Conservation (phyloP, 805 yeast genomes). For the Yamadazyma ubonensis region DNA sequence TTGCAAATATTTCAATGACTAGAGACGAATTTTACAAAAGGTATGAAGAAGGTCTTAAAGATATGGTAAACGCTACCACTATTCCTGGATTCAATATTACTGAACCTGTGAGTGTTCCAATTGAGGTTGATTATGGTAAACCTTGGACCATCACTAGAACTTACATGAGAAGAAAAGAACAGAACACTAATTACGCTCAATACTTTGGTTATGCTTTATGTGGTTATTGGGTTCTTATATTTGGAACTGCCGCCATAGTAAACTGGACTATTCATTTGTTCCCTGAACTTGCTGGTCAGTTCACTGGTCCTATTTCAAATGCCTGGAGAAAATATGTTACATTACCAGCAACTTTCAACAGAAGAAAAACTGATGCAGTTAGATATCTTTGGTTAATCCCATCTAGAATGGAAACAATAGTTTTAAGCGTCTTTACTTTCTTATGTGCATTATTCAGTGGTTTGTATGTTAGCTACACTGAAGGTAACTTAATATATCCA, state of each 20-base stretch:
- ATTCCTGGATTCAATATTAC: slow-evolving; percentile 16
- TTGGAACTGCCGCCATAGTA: slow-evolving; percentile 30
- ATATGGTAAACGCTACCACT: slow-evolving; percentile 9
- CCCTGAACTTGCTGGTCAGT: slow-evolving; percentile 19
- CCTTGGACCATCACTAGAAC: not conserved
- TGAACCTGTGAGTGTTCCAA: slow-evolving; percentile 12
- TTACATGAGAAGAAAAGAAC: not conserved
- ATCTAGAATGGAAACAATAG: slow-evolving; percentile 46
- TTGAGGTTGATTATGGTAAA: slow-evolving; percentile 7
- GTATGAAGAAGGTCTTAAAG: slow-evolving; percentile 12
- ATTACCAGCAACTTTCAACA: slow-evolving; percentile 19
- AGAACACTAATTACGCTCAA: slow-evolving; percentile 22
- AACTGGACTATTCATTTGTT: slow-evolving; percentile 25
- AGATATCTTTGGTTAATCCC: slow-evolving; percentile 35
- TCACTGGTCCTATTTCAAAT: slow-evolving; percentile 20
- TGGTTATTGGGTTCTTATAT: slow-evolving; percentile 39
- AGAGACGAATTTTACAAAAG: slow-evolving; percentile 15
- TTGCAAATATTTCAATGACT: slow-evolving; percentile 11
- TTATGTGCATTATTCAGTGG: slow-evolving; percentile 17
- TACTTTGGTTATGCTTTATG: slow-evolving; percentile 35
- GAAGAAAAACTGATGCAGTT: slow-evolving; percentile 15
- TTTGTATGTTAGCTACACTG: slow-evolving; percentile 7
- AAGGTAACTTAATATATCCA: slow-evolving; percentile 10
- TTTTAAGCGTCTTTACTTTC: slow-evolving; percentile 35
- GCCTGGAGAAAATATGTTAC: slow-evolving; percentile 18